Evolutionary conservation across 768 basidiomycete species (phyloP), one percentile per base, ranked within the genome.

Genomic region (Pleurotus platypus): DNA sequence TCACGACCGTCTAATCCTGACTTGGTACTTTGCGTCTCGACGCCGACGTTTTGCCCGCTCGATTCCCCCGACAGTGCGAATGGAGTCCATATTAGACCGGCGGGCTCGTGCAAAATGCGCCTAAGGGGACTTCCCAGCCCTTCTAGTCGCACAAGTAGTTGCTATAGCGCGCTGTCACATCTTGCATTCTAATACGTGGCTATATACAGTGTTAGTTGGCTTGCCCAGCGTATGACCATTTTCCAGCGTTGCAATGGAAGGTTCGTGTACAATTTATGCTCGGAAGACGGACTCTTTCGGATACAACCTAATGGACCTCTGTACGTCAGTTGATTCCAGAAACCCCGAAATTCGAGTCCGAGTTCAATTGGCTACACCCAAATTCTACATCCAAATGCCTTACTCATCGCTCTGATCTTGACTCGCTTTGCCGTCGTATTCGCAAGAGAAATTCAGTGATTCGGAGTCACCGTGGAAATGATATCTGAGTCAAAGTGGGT

Each of bases 161-260:
- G 51, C 51, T 54, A 54, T 54, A 54, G 51, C n/a, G 16, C 24
- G 37, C 51, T 54, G 51, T 54, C 51, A 42, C 51, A 16, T 51
- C 49, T 35, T 37, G 49, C 37, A 39, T 24, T 20, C 51, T 42
- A 40, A 42, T 54, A 42, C 51, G 39, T 54, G 51, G 51, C 39
- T 11, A 39, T 12, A n/a, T 12, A 16, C 49, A 27, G 15, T 35
- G 49, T 22, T 50, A 50, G 49, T 18, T 35, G 30, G 30, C n/a
- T 37, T 16, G 13, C 27, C 15, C 16, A 15, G 16, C n/a, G 15
- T 5, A 26, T 49, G 12, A 18, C 3, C 8, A 49, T 26, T 49
- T n/a, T 7, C 22, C 30, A 11, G 30, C 30, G 30, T 9, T 3
- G 30, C 30, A 35, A 35, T 35, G 30, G 30, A 35, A 35, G 30